Conservation (phyloP, 768 basidiomycete genomes). For the Serendipita sp. region DNA sequence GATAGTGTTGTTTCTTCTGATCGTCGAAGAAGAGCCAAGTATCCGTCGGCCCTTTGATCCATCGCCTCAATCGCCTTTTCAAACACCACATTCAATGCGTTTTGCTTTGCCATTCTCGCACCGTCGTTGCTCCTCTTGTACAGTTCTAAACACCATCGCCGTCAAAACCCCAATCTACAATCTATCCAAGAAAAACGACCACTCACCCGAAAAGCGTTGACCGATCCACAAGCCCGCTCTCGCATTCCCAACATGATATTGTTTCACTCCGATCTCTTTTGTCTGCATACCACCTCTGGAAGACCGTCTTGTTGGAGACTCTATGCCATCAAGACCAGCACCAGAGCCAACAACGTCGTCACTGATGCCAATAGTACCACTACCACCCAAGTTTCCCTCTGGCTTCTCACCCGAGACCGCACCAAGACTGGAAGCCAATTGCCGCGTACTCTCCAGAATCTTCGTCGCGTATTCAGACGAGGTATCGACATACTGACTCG, state of each 20-base stretch:
- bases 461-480: constrained; percentile 48
- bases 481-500: constrained; percentile 57
- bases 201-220: constrained; percentile 46
- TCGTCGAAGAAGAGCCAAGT: too few relatives aligned
- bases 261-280: neutral
- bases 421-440: constrained; percentile 55
- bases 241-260: constrained; percentile 34
- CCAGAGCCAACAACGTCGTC: too few relatives aligned
- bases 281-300: neutral
- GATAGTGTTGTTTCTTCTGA: too few relatives aligned
- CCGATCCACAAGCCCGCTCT: constrained; percentile 57
- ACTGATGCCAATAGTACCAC: neutral
- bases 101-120: constrained; percentile 30
- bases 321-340: neutral
- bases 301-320: constrained; percentile 14
- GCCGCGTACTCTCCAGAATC: constrained; percentile 51
- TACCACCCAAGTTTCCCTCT: constrained; percentile 10
- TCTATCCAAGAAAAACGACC: neutral
- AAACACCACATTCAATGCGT: constrained; percentile 23
- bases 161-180: neutral
- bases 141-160: constrained; percentile 28
- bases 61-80: neutral
- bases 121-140: constrained; percentile 40
- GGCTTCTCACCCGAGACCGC: constrained; percentile 21
- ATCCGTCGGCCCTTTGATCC: neutral